phyloP scores from a whole-genome alignment of 176 grass and related monocot genomes.

The Lolium rigidum region DNA sequence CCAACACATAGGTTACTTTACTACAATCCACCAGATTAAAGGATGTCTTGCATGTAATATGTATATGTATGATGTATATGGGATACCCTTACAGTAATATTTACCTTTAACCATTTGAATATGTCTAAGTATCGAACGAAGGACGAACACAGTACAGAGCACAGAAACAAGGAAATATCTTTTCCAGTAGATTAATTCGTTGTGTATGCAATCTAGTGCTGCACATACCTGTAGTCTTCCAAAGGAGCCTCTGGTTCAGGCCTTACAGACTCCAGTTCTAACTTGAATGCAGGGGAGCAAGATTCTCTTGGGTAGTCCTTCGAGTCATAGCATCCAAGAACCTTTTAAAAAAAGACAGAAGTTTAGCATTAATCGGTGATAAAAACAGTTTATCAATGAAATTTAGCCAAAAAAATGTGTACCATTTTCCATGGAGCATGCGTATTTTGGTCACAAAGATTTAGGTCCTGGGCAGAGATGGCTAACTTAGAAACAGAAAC shows the following conservation, averaged over 20 bases:
- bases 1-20: slow-evolving; percentile 15
- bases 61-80: background rate
- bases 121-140: background rate
- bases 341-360: slow-evolving; percentile 53
- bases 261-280: slow-evolving; percentile 87
- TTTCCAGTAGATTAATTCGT: slow-evolving; percentile 30
- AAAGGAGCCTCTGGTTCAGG: slow-evolving; percentile 82
- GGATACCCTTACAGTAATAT: slow-evolving; percentile 18
- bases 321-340: slow-evolving; percentile 86
- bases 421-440: slow-evolving; percentile 98
- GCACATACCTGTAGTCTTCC: slow-evolving; percentile 90
- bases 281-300: slow-evolving; percentile 76
- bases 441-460: slow-evolving; percentile 80
- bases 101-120: slow-evolving; percentile 26
- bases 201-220: slow-evolving; percentile 5
- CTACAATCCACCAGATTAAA: slow-evolving; percentile 22
- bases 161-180: background rate
- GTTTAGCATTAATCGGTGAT: slow-evolving; percentile 26
- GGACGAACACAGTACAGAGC: background rate
- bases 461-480: slow-evolving; percentile 65
- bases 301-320: slow-evolving; percentile 94
- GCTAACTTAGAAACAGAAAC: slow-evolving; percentile 77
- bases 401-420: slow-evolving; percentile 37
- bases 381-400: slow-evolving; percentile 29
- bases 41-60: background rate